A percentile compares a stretch with the other conserved stretches of the same genome.
phyloP scores from a whole-genome alignment of 139 green algal species.

The Haematococcus lacustris region DNA sequence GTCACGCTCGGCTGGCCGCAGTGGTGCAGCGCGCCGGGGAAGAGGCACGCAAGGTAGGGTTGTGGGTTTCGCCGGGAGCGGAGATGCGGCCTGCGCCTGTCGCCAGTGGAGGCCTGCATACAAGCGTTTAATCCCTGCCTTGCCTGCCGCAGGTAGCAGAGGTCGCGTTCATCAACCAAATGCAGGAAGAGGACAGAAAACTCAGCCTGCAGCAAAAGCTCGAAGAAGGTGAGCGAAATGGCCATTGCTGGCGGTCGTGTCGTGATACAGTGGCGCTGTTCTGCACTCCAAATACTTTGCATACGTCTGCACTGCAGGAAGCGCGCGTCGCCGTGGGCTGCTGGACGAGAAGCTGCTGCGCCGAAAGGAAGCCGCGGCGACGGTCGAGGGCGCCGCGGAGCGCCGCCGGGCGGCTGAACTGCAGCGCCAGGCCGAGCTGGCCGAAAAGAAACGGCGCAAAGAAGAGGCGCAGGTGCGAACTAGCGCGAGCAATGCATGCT shows the following conservation, averaged over 20 bases:
- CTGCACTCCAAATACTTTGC: background rate
- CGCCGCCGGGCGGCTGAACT: slow-evolving; percentile 25
- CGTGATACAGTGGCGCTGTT: background rate
- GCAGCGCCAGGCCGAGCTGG: slow-evolving; percentile 21
- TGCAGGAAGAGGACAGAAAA: slow-evolving; percentile 48
- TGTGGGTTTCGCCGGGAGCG: background rate
- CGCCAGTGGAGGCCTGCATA: background rate
- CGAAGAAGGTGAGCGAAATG: slow-evolving; percentile 34
- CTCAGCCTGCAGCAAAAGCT: slow-evolving; percentile 45
- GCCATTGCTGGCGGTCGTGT: background rate
- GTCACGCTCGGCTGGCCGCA: slow-evolving; percentile 35
- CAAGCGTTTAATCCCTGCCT: background rate
- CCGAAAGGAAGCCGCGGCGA: slow-evolving; percentile 26
- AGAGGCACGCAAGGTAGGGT: slow-evolving; percentile 42
- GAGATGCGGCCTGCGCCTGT: background rate
- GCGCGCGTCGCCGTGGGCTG: slow-evolving; percentile 22
- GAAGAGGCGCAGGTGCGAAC: slow-evolving; percentile 33
- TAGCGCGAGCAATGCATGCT: no score
- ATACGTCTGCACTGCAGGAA: slow-evolving; percentile 15
- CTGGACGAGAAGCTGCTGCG: slow-evolving; percentile 37
- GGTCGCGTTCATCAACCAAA: slow-evolving; percentile 56
- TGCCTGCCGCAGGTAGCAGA: slow-evolving; percentile 30
- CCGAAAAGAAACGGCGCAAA: slow-evolving; percentile 28
- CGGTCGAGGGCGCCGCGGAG: slow-evolving; percentile 34
- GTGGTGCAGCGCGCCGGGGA: slow-evolving; percentile 41